Base-by-base conservation (phyloP, 768 basidiomycete genomes). In the Sarcodon sp. region DNA sequence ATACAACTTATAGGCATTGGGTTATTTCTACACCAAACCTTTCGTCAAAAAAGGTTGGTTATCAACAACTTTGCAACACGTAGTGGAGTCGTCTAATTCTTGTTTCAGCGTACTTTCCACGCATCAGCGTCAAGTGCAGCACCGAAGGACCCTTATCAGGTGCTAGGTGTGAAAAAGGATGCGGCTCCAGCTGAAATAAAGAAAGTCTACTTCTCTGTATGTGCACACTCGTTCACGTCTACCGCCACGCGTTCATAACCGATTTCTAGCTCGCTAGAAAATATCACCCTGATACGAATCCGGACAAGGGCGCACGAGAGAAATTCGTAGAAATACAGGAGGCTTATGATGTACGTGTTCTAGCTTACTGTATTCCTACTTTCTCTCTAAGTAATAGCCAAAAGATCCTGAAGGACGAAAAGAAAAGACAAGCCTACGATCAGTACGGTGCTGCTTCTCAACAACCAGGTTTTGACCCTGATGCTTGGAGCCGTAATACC, bases 281-380 rank as follows among this genome's bases (percentile, higher is more conserved):
- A 71, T 96, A 86, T 59, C 96, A 99, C 64, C 96, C 96, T 0
- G 96, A 99, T 60, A 92, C 92, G 10, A 98, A 92, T 66, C 86
- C 90, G 37, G 89, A 94, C 66, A 86, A 89, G 58, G 73, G 71
- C 43, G 89, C 94, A 0, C 83, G 89, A 56, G 87, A 87, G 53
- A 89, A 87, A 62, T 99, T 99, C 63, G 74, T 93, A 13, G 94
- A 99, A 64, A 97, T 98, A 49, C 96, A 98, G 62, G 77, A 81
- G 57, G 96, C 96, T 9, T 99, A 98, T 68, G 96, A 98, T 65
- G 94, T 97, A 54, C 55, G 81, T 66, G 31, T 44, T 43, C 18
- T 48, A 50, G 37, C 44, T 34, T 39, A 21, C 13, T 53, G 49
- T 45, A 44, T 41, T 56, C 31, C 27, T 13, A 9, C 18, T 21